Conservation (phyloP, 83 land plant genomes). For the Picea abies region DNA sequence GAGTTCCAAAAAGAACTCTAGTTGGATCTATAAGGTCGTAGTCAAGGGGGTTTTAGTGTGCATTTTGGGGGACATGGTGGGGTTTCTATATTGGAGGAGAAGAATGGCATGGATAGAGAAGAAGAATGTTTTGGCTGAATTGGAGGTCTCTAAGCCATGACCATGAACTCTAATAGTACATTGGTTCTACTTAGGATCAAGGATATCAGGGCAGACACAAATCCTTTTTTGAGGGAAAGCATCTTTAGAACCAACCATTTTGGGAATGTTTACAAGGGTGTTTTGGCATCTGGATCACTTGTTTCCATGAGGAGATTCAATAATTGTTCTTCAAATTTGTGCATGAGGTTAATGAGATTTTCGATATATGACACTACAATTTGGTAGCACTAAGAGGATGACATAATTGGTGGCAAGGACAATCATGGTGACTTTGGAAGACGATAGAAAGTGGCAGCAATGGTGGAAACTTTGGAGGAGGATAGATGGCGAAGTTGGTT, state of each 20-base stretch:
- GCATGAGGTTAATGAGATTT: conserved; percentile 76
- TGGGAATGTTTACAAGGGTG: conserved; percentile 72
- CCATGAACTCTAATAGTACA: conserved; percentile 44
- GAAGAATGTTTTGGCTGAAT: background rate
- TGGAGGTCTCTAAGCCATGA: background rate
- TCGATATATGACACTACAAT: conserved; percentile 67
- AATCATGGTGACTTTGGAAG: too few relatives aligned
- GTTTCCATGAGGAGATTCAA: conserved; percentile 75
- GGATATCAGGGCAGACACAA: conserved; percentile 59
- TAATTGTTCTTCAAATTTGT: conserved; percentile 61
- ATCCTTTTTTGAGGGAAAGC: conserved; percentile 45
- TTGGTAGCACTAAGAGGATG: conserved; percentile 61
- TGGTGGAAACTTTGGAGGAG: too few relatives aligned
- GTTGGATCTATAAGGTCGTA: conserved; percentile 19
- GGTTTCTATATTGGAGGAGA: conserved; percentile 13
- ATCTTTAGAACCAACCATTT: conserved; percentile 63
- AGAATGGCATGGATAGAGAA: conserved; percentile 1
- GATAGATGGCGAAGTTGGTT: too few relatives aligned
- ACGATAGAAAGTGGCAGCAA: too few relatives aligned
- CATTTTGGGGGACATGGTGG: background rate
- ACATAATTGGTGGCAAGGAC: too few relatives aligned
- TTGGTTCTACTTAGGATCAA: conserved; percentile 48
- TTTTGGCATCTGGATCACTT: conserved; percentile 51
- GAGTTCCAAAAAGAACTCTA: background rate
- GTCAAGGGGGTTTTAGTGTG: conserved; percentile 13